Evolutionary conservation across 2,329 filamentous ascomycete genomes (phyloP).

Genomic region (Arachnomyces sp.): DNA sequence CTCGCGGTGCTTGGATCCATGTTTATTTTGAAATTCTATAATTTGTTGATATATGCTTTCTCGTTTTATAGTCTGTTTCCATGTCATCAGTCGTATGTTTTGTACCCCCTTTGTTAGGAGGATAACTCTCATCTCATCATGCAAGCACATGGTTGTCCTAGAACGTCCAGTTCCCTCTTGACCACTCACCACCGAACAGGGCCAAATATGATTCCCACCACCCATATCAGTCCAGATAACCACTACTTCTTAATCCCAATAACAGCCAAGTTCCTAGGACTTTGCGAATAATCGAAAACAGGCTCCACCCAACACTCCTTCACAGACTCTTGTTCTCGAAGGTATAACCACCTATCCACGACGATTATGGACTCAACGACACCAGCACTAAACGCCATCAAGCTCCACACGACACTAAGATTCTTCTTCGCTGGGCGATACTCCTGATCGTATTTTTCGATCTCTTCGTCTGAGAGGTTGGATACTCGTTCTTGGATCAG

Average conservation of each 20-base stretch:
- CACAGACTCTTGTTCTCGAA: conserved; percentile 69
- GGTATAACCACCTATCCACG: conserved; percentile 78
- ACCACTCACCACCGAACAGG: too few relatives aligned
- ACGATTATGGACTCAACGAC: conserved; percentile 88
- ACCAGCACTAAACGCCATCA: conserved; percentile 92
- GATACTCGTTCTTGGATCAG: conserved; percentile 59
- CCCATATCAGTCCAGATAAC: too few relatives aligned
- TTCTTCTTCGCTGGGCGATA: conserved; percentile 66
- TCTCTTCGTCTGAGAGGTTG: conserved; percentile 63
- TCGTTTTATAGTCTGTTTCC: too few relatives aligned
- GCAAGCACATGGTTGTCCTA: too few relatives aligned
- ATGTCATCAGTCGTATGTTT: too few relatives aligned
- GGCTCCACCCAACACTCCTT: conserved; percentile 80
- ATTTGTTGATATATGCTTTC: too few relatives aligned
- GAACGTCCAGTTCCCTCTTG: too few relatives aligned
- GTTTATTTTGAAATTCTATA: too few relatives aligned
- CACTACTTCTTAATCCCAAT: conserved; percentile 69
- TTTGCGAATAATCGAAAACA: conserved; percentile 80
- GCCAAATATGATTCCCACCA: too few relatives aligned
- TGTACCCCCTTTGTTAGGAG: too few relatives aligned
- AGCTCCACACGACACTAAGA: conserved; percentile 76
- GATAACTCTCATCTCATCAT: too few relatives aligned
- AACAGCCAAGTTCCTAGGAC: conserved; percentile 84
- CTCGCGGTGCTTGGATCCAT: too few relatives aligned
- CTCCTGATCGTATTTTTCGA: conserved; percentile 58